phyloP scores from a whole-genome alignment of 2,329 filamentous ascomycete genomes.

The Berkeleyomyces rouxiae region DNA sequence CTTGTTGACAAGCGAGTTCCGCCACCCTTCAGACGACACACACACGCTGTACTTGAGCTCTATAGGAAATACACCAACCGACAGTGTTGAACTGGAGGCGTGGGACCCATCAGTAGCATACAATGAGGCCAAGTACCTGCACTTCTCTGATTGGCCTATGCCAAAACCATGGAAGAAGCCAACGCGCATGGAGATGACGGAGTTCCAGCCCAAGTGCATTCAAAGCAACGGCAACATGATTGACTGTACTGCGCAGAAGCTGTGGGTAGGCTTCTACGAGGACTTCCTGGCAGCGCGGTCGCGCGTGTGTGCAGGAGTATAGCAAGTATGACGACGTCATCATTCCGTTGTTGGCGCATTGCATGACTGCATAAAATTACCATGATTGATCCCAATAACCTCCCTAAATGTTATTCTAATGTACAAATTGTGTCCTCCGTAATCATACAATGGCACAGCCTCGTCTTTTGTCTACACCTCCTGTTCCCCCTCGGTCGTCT shows the following conservation, averaged over 20 bases:
- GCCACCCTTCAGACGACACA: constrained; percentile 24
- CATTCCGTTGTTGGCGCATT: background rate
- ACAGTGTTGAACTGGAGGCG: constrained; percentile 23
- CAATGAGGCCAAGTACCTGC: constrained; percentile 47
- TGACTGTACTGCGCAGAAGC: constrained; percentile 18
- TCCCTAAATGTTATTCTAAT: constrained; percentile 4
- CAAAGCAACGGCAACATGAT: constrained; percentile 35
- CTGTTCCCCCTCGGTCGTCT: background rate
- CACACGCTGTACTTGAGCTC: constrained; percentile 27
- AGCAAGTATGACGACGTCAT: background rate
- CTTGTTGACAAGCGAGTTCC: constrained; percentile 44
- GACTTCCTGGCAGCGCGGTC: constrained; percentile 23
- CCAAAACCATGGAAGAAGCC: constrained; percentile 38
- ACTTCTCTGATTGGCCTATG: constrained; percentile 57
- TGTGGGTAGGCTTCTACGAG: constrained; percentile 28
- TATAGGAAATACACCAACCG: constrained; percentile 22
- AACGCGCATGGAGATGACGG: constrained; percentile 4
- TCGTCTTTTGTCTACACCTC: background rate
- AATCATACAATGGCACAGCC: constrained; percentile 5
- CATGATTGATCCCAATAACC: background rate
- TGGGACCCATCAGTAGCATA: constrained; percentile 40
- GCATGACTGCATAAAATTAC: background rate
- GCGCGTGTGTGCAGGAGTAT: background rate
- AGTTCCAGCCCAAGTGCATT: constrained; percentile 19
- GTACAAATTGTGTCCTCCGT: constrained; percentile 1